phyloP scores from a whole-genome alignment of 2,329 filamentous ascomycete genomes.

The Botryosphaeria dothidea region DNA sequence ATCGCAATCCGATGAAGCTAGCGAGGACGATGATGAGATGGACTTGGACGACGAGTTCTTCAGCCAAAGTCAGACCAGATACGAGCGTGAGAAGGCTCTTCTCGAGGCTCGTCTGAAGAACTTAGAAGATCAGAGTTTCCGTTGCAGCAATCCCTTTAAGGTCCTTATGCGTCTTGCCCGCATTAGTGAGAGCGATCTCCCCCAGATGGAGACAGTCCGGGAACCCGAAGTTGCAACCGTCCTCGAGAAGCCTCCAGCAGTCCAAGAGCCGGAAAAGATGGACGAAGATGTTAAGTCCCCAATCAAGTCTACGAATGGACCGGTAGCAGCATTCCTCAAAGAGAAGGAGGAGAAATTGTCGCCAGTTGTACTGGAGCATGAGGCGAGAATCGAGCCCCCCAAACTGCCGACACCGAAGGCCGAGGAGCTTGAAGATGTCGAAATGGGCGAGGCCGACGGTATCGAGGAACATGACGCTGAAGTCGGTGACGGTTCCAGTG shows the following conservation, averaged over 20 bases:
- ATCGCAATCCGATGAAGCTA: constrained; percentile 24
- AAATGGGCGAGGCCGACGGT: constrained; percentile 16
- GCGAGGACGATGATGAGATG: constrained; percentile 49
- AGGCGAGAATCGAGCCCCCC: neutral
- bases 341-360: constrained; percentile 2
- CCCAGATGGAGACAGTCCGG: constrained; percentile 7
- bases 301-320: neutral
- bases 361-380: neutral
- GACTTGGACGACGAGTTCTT: constrained; percentile 46
- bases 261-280: neutral
- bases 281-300: neutral
- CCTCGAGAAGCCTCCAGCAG: neutral
- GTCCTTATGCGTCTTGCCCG: constrained; percentile 44
- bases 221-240: constrained; percentile 17
- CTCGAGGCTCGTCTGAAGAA: constrained; percentile 47
- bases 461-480: constrained; percentile 22
- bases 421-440: constrained; percentile 34
- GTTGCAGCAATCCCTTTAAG: constrained; percentile 46
- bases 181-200: constrained; percentile 36
- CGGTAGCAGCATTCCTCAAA: neutral
- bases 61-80: constrained; percentile 48
- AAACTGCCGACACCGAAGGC: constrained; percentile 37
- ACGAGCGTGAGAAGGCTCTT: constrained; percentile 46
- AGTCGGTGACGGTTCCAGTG: constrained; percentile 10
- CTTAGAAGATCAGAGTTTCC: constrained; percentile 42